These are phyloP conservation scores for Zopfochytrium polystomum DNA, from an alignment of 371 early-diverging fungal genomes.

Conservation along the genomic window DNA sequence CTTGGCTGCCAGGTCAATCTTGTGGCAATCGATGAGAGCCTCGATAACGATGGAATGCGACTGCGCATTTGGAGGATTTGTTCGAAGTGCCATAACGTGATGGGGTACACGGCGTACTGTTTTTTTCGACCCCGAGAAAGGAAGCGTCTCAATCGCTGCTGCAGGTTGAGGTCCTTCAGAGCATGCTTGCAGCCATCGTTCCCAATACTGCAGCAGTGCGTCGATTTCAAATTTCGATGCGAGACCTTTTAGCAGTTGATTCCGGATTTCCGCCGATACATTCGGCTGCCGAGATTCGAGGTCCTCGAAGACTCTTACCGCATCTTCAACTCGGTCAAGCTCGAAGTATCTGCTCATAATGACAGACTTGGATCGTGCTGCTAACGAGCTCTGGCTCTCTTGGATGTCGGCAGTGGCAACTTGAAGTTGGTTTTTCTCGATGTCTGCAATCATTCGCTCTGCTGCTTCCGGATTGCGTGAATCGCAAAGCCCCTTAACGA, in stretches of 20 bases:
- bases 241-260: constrained; percentile 25
- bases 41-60: constrained; percentile 29
- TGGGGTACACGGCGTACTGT: not conserved
- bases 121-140: not conserved
- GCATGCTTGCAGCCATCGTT: constrained; percentile 31
- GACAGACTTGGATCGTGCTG: constrained; percentile 4
- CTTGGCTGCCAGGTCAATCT: constrained; percentile 18
- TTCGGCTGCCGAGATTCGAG: constrained; percentile 1
- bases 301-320: constrained; percentile 23
- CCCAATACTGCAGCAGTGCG: constrained; percentile 28
- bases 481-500: constrained; percentile 10
- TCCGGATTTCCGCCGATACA: constrained; percentile 15
- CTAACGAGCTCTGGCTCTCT: constrained; percentile 10
- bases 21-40: constrained; percentile 18
- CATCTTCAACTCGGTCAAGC: constrained; percentile 11
- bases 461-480: constrained; percentile 8
- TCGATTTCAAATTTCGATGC: constrained; percentile 28
- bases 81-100: not conserved
- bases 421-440: no score
- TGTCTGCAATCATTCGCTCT: no score
- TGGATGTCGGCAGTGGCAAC: constrained; percentile 16
- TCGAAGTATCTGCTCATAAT: constrained; percentile 17
- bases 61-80: constrained; percentile 26
- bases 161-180: constrained; percentile 60
- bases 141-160: constrained; percentile 12